phyloP scores from a whole-genome alignment of 208 protist species.

The Leishmania tropica region DNA sequence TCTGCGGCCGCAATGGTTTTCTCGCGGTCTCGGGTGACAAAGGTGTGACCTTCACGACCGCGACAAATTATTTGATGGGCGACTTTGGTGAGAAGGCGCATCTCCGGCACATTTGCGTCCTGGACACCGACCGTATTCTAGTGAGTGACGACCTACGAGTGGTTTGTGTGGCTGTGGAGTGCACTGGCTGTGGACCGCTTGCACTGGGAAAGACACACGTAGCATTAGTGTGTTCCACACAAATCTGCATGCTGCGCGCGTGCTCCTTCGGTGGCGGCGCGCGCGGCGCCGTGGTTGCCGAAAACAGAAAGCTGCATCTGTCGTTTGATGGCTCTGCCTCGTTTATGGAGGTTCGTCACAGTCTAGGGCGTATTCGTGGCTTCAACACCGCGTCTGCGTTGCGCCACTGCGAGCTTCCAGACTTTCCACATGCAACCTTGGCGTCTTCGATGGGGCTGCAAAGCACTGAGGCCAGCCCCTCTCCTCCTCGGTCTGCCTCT shows the following conservation, averaged over 20 bases:
- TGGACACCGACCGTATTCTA: constrained; percentile 25
- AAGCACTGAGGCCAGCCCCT: neutral
- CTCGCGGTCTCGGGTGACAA: constrained; percentile 72
- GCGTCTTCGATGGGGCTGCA: constrained; percentile 2
- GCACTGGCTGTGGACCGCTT: constrained; percentile 12
- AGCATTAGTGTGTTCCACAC: constrained; percentile 28
- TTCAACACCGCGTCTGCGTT: constrained; percentile 30
- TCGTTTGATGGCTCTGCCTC: constrained; percentile 54
- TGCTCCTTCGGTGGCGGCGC: constrained; percentile 9
- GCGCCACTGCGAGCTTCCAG: constrained; percentile 31
- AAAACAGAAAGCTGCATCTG: constrained; percentile 52
- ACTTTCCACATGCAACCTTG: constrained; percentile 8
- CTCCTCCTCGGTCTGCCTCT: neutral
- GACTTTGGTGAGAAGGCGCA: constrained; percentile 1
- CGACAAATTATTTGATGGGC: constrained; percentile 6
- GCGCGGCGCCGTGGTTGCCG: constrained; percentile 51
- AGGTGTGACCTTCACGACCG: constrained; percentile 56
- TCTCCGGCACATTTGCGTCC: constrained; percentile 21
- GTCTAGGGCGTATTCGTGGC: constrained; percentile 60
- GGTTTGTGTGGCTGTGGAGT: constrained; percentile 2
- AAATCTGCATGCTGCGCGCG: constrained; percentile 26
- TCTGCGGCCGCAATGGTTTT: constrained; percentile 49
- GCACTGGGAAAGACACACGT: constrained; percentile 15
- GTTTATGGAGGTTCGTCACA: constrained; percentile 66
- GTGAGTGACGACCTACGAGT: constrained; percentile 15